Percentiles rank a stretch among this genome's conserved stretches.
phyloP scores from a whole-genome alignment of 2,329 filamentous ascomycete species.

The Diplodia seriata region DNA sequence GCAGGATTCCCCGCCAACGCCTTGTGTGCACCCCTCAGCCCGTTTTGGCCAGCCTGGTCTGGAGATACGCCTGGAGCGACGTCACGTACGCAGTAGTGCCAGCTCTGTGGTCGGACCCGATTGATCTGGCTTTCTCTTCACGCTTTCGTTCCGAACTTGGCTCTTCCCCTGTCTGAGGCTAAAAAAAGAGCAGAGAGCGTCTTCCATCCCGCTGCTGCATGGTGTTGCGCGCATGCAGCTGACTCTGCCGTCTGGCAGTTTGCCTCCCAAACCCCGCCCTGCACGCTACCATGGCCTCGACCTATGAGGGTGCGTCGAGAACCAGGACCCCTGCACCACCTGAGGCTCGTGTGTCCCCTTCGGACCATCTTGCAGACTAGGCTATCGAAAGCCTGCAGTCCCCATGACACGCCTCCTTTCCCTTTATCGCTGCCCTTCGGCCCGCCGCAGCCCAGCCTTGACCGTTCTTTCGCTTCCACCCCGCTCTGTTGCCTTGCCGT shows the following conservation, averaged over 20 bases:
- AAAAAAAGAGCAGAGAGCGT: not conserved
- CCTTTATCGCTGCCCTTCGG: constrained; percentile 3
- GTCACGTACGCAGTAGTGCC: constrained; percentile 8
- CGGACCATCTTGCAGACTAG: constrained; percentile 5
- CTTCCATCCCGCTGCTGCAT: not conserved
- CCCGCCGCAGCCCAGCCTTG: not conserved
- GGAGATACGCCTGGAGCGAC: not conserved
- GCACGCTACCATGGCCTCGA: not conserved
- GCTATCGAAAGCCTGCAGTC: constrained; percentile 25
- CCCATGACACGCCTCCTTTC: constrained; percentile 2
- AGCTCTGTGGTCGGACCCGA: not conserved
- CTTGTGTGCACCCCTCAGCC: not conserved
- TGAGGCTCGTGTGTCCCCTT: constrained; percentile 16
- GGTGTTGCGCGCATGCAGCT: not conserved
- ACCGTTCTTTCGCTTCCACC: not conserved
- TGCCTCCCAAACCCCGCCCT: constrained; percentile 7
- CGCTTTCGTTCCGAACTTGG: not conserved
- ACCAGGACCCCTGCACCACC: constrained; percentile 4
- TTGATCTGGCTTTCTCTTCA: not conserved
- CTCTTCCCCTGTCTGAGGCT: not conserved
- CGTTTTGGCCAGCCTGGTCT: not conserved
- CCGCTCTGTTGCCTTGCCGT: not conserved
- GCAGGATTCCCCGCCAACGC: not conserved
- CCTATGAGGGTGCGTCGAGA: not conserved
- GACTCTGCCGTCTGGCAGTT: not conserved